Base-by-base conservation (phyloP, 2,329 filamentous ascomycete genomes). In the Xylaria sp. region DNA sequence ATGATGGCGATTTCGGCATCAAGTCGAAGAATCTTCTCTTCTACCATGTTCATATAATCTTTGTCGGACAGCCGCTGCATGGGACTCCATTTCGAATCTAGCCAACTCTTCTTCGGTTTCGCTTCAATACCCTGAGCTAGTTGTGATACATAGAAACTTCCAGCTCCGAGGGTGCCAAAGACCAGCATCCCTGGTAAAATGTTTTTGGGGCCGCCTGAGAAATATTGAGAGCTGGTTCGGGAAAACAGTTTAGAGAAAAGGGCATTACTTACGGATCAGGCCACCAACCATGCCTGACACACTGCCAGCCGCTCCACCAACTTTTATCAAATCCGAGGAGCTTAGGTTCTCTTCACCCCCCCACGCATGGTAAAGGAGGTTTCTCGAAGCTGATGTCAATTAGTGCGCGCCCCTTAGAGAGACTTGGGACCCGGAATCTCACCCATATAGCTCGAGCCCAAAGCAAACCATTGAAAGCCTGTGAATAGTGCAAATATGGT, bases 401-500 rank as follows among this genome's bases (percentile, higher is more conserved):
- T 77, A 71, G 66, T 57, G 28, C 12, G 23, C 51, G 20, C 15
- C 25, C 36, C 13, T 18, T 31, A 25, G 25, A 43, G 57, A 64
- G 41, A 60, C 31, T 13, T 20, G 12, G 55, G 31, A 57, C 18
- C 7, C 10, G 13, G 25, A 52, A 18, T 51, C 88, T 76, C 83
- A 90, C 91, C 90, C 86, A 90, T 95, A 78, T 91, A 98, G 18
- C 89, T 92, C 56, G 87, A 89, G 43, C 93, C 93, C 48, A 97
- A 86, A 51, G 88, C 86, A 80, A 93, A 93, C 88, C 93, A 97
- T 81, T 97, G 94, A 49, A 93, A 83, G 20, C 93, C 92, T 25
- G 91, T 90, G 46, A 90, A 86, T 13, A 91, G 74, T 0, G 93
- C 91, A 81, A 94, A 95, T 7, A 95, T 80, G 2, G 89, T 85